Base-by-base conservation (phyloP, 805 yeast genomes). In the Candida nanaspora region DNA sequence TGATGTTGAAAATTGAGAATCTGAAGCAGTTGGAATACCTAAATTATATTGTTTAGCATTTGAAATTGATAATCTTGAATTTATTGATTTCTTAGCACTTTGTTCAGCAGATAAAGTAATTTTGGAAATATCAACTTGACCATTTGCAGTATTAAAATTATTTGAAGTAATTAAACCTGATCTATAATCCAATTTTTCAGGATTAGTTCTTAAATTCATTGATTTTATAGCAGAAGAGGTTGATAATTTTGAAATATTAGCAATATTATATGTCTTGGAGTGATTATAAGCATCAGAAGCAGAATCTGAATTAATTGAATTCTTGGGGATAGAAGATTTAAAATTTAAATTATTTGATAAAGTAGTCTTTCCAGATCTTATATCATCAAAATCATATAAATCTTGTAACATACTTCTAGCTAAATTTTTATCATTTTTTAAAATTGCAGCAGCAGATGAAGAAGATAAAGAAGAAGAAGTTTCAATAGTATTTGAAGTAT, bases 71-170 rank as follows among this genome's bases (percentile, higher is more conserved):
- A 57, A 22, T 46, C 71, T 53, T 3, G 53, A 35, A 33, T 50
- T 42, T 9, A 66, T 42, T 28, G 59, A 46, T 21, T 55, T 46
- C 16, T 44, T 38, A 2, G 72, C 74, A 41, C 57, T 56, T 38
- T 63, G 65, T 44, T 66, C 56, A 10, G 84, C 82, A 37, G 61
- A 65, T 26, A 62, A 54, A 34, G 62, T 65, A 41, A 81, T 78
- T 41, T 75, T 78, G 25, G 74, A 68, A 44, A 78, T 65, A 44
- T 76, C 68, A 20, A 74, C 69, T 13, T 66, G 62, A 40, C 72
- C 72, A 29, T 58, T 56, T 10, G 78, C 75, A 40, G 59, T 57
- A 46, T 63, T 62, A 38, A 43, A 49, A 11, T 39, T 47, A 35
- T 50, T 50, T n/a, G 54, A 43, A 16, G 59, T 55, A 9, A 45